These are phyloP conservation scores for Xylariales sp. DNA, from an alignment of 2,329 filamentous ascomycete species.

Conservation along the genomic window DNA sequence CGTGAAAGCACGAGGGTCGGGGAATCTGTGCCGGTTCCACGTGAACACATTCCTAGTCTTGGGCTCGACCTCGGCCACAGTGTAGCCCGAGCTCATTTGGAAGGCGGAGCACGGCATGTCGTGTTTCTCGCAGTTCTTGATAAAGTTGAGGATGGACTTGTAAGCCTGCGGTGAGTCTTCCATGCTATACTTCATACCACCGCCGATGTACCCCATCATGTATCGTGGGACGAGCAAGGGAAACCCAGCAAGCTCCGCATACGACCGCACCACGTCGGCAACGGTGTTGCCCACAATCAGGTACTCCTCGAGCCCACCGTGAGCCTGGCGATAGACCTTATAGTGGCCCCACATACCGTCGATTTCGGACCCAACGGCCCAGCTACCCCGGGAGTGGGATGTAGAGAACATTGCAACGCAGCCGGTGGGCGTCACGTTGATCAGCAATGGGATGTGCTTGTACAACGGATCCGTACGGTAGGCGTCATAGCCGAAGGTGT, in stretches of 20 bases:
- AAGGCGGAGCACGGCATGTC: constrained; percentile 68
- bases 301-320: constrained; percentile 69
- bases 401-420: constrained; percentile 67
- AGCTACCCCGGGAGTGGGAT: constrained; percentile 58
- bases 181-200: constrained; percentile 54
- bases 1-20: constrained; percentile 61
- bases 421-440: constrained; percentile 61
- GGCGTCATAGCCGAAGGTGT: constrained; percentile 70
- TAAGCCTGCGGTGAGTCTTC: constrained; percentile 46
- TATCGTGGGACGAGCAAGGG: constrained; percentile 66
- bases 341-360: constrained; percentile 73
- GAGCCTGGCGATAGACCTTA: constrained; percentile 70
- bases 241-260: constrained; percentile 64
- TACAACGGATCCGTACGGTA: constrained; percentile 69
- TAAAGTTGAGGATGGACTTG: constrained; percentile 57
- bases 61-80: constrained; percentile 60
- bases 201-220: constrained; percentile 69
- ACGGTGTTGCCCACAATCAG: constrained; percentile 62
- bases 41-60: constrained; percentile 69
- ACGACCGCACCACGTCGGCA: constrained; percentile 60
- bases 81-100: constrained; percentile 71
- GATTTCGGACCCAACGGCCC: constrained; percentile 66
- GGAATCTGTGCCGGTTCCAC: constrained; percentile 69
- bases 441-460: constrained; percentile 70
- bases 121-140: constrained; percentile 55